These are phyloP conservation scores for Plasmodium gallinaceum DNA, from an alignment of 169 alveolate genomes.

Conservation along the genomic window DNA sequence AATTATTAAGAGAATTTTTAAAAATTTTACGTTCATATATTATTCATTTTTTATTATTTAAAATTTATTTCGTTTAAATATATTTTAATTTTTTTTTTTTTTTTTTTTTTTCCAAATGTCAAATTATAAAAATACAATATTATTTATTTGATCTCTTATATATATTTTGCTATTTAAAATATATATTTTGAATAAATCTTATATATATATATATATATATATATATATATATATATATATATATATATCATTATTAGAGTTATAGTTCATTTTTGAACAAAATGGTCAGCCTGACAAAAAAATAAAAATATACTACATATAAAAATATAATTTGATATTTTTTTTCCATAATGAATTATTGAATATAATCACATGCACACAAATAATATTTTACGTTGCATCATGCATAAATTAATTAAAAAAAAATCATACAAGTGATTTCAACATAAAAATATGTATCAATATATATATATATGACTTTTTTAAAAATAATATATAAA, in stretches of 20 bases:
- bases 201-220: neutral
- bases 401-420: neutral
- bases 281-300: neutral
- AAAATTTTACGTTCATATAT: no score
- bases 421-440: neutral
- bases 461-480: conserved; percentile 15
- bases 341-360: neutral
- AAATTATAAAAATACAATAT: no score
- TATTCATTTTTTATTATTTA: no score
- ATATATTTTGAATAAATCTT: neutral
- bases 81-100: no score
- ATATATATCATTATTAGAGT: neutral
- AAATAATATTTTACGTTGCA: conserved; percentile 4
- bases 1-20: no score
- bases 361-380: conserved; percentile 51
- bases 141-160: no score
- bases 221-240: neutral
- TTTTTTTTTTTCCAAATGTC: no score
- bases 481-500: neutral
- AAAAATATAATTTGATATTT: conserved; percentile 3
- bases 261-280: neutral
- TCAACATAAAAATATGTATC: neutral
- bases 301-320: conserved; percentile 4
- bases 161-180: neutral
- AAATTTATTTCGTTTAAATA: no score